Conservation (phyloP, 495 filamentous ascomycete genomes). For the Aspergillus taichungensis region DNA sequence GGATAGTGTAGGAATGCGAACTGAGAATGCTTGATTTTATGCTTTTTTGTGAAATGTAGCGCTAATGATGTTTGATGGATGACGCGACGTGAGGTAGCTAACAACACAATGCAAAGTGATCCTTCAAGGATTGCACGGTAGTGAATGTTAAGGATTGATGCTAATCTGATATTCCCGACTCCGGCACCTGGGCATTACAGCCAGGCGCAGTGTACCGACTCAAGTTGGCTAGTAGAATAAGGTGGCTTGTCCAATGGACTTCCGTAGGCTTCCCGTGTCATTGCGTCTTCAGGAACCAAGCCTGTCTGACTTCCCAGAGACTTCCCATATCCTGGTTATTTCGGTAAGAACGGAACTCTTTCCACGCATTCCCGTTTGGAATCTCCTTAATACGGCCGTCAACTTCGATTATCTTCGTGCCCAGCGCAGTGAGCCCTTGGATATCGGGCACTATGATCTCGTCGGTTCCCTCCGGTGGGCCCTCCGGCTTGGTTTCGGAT, state of each 20-base stretch:
- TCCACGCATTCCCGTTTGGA: slow-evolving; percentile 42
- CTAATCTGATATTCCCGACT: too few relatives aligned
- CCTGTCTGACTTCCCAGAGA: slow-evolving; percentile 45
- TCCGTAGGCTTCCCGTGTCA: background rate
- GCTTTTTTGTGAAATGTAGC: slow-evolving; percentile 1
- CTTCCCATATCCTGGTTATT: slow-evolving; percentile 49
- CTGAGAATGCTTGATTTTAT: slow-evolving; percentile 8
- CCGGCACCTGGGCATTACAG: too few relatives aligned
- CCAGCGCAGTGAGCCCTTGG: slow-evolving; percentile 20
- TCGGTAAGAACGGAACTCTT: slow-evolving; percentile 39
- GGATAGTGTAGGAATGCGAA: slow-evolving; percentile 9
- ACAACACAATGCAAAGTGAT: background rate
- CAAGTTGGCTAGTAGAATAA: background rate
- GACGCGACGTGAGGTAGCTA: background rate
- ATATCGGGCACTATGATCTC: slow-evolving; percentile 29
- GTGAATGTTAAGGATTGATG: too few relatives aligned
- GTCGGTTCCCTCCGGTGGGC: slow-evolving; percentile 2
- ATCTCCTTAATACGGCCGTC: slow-evolving; percentile 29
- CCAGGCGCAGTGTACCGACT: too few relatives aligned
- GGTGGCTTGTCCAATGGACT: background rate
- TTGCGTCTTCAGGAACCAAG: slow-evolving; percentile 27
- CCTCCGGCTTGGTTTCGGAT: background rate
- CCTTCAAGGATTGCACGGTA: background rate
- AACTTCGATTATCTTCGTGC: slow-evolving; percentile 30
- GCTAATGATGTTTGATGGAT: background rate